These are phyloP conservation scores for Inga laurina DNA, from an alignment of 306 rosid genomes.

Conservation along the genomic window DNA sequence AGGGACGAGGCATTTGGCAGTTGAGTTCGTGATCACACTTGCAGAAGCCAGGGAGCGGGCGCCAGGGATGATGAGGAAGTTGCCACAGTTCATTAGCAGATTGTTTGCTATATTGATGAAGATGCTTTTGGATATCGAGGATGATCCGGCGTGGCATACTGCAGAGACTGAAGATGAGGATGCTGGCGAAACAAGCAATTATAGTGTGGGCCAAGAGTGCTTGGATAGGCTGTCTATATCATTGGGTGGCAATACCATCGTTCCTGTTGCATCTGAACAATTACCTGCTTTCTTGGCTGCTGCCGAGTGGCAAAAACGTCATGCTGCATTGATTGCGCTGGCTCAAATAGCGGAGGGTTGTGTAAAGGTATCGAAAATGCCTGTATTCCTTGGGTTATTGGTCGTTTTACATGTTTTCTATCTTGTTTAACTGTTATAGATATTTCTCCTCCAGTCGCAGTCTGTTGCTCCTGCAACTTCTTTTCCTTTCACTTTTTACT, in stretches of 20 bases:
- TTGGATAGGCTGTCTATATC: conserved; percentile 90
- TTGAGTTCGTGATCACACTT: conserved; percentile 1
- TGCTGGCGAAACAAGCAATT: conserved; percentile 41
- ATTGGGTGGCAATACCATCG: conserved; percentile 94
- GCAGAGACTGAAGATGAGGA: conserved; percentile 12
- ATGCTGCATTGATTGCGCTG: conserved; percentile 84
- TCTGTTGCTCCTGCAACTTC: not conserved
- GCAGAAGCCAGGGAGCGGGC: conserved; percentile 11
- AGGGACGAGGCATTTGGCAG: not conserved
- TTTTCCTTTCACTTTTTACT: not conserved
- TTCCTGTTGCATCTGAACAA: conserved; percentile 94
- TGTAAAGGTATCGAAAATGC: conserved; percentile 57
- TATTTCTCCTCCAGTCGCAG: not conserved
- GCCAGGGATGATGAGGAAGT: conserved; percentile 4
- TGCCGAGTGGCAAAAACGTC: conserved; percentile 92
- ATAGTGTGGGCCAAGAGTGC: conserved; percentile 95
- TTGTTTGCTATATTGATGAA: conserved; percentile 2
- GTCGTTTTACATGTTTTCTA: not conserved
- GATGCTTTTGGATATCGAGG: not conserved
- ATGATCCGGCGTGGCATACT: not conserved
- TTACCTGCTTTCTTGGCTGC: conserved; percentile 84
- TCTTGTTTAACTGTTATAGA: not conserved
- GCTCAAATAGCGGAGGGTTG: conserved; percentile 98
- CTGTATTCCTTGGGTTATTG: not conserved
- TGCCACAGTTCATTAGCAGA: conserved; percentile 3